Evolutionary conservation across 225 moss, liverwort and hornwort species (phyloP), one percentile per base, ranked within the genome.

Genomic region (Pseudisothecium myosuroides): DNA sequence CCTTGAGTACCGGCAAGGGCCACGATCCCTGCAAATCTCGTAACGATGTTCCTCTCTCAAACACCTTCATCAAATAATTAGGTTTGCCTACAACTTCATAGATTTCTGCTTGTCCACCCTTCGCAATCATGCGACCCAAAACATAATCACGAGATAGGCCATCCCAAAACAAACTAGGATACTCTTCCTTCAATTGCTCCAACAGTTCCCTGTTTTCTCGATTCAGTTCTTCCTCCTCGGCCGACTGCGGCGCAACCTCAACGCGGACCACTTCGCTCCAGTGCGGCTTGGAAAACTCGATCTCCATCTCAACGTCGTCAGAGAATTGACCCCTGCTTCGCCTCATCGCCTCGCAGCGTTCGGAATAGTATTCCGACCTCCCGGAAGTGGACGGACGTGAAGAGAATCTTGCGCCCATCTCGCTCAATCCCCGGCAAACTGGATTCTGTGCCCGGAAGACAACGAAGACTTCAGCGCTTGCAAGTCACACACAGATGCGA

Each of bases 71-170:
- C 73, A 73, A 5, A 28, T 0, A 0, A 5, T 3, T 0, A 27
- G 27, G 27, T 3, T 10, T 0, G 2, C 3, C 6, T 29, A 2
- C 17, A 29, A 73, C 10, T 45, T 45, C 45, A 45, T 28, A 45
- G 45, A 73, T 45, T 45, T 73, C 1, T 0, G 45, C 73, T 45
- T 73, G 73, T 29, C 45, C 73, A 45, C 45, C 73, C 29, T 29
- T 3, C 9, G 45, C 73, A 45, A 73, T 73, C 45, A 10, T 45
- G 45, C 17, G 45, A 1, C 73, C 73, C 45, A 45, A 73, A 45
- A 6, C 3, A 3, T 2, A 26, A 1, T n/a, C n/a, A n/a, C 1
- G 2, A 2, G 0, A 11, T n/a, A 22, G 6, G 5, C 2, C 9
- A 34, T 5, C 2, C 0, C 0, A 1, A 27, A 71, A 71, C 26